Conservation (phyloP, 441 rosid species). For the Adansonia madagascariensis region DNA sequence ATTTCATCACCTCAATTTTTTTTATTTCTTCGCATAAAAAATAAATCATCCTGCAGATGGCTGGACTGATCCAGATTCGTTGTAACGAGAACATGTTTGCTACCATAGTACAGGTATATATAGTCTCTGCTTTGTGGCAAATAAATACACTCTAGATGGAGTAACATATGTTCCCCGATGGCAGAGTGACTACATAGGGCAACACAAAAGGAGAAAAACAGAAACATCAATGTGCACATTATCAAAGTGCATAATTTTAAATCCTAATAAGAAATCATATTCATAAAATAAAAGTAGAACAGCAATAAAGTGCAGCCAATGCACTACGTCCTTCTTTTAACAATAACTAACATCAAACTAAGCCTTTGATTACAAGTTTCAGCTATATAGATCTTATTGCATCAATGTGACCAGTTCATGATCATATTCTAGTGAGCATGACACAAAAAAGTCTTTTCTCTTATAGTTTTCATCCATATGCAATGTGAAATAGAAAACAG, state of each 20-base stretch:
- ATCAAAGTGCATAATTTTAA: background rate
- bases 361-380: background rate
- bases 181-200: background rate
- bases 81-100: no score
- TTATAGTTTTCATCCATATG: background rate
- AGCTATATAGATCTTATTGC: background rate
- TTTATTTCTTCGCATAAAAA: background rate
- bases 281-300: background rate
- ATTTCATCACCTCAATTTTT: background rate
- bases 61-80: no score
- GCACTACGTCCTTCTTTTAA: background rate
- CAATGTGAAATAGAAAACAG: background rate
- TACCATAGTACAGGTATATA: no score
- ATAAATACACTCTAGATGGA: no score
- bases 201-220: background rate
- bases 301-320: constrained; percentile 1
- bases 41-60: background rate
- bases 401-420: no score
- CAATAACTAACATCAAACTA: background rate
- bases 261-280: background rate
- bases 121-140: no score
- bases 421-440: background rate
- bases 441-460: background rate
- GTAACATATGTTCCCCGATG: background rate
- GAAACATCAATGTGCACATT: background rate